These are phyloP conservation scores for Geotrichum ghanense DNA, from an alignment of 805 yeast species.

Conservation along the genomic window DNA sequence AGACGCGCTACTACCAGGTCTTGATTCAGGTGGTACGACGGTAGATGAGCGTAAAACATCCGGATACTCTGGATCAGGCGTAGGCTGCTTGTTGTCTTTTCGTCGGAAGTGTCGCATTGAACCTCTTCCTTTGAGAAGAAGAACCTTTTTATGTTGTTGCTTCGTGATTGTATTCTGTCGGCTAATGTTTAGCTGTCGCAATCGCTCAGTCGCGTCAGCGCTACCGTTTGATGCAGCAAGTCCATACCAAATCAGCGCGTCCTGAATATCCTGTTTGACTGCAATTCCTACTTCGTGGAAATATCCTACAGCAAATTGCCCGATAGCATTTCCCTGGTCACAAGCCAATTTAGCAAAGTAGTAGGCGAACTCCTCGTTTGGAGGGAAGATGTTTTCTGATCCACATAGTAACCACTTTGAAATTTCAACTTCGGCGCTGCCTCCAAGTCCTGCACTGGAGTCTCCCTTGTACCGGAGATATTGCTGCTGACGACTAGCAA, in stretches of 20 bases:
- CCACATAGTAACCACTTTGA: slow-evolving; percentile 63
- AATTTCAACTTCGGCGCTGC: slow-evolving; percentile 29
- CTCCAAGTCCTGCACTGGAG: slow-evolving; percentile 13
- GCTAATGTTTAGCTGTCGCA: slow-evolving; percentile 12
- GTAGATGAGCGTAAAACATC: not conserved
- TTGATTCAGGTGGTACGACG: not conserved
- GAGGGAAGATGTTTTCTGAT: slow-evolving; percentile 38
- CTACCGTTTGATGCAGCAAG: slow-evolving; percentile 43
- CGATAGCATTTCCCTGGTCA: slow-evolving; percentile 46
- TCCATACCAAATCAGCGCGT: slow-evolving; percentile 40
- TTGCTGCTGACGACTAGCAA: slow-evolving; percentile 26
- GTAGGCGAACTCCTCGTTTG: slow-evolving; percentile 54
- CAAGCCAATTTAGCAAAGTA: slow-evolving; percentile 58
- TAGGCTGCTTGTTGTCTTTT: not conserved
- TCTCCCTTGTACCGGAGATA: slow-evolving; percentile 14
- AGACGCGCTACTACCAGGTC: slow-evolving; percentile 3
- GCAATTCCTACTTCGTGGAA: slow-evolving; percentile 60
- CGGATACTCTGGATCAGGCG: not conserved
- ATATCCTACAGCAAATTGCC: slow-evolving; percentile 59
- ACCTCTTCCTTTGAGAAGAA: slow-evolving; percentile 14
- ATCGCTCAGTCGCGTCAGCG: slow-evolving; percentile 23
- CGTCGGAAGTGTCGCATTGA: slow-evolving; percentile 7
- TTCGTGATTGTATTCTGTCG: slow-evolving; percentile 10
- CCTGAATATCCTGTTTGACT: slow-evolving; percentile 30
- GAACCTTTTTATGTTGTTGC: slow-evolving; percentile 15